phyloP scores from a whole-genome alignment of 2,329 filamentous ascomycete species.

The Truncatella angustata region DNA sequence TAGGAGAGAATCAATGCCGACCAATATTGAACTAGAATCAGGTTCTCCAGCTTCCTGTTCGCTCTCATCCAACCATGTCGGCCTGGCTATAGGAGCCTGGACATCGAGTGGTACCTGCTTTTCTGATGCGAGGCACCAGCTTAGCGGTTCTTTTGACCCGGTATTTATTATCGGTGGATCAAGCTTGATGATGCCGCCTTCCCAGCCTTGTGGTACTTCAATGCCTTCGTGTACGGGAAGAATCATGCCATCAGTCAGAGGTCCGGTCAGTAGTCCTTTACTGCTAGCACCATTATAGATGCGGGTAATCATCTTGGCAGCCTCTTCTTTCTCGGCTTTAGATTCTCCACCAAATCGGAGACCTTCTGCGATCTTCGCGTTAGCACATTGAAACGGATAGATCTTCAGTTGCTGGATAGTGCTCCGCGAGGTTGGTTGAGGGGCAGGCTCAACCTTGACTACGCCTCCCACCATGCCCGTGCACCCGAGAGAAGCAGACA shows the following conservation, averaged over 20 bases:
- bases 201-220: conserved; percentile 63
- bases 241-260: conserved; percentile 85
- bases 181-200: conserved; percentile 81
- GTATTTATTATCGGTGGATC: conserved; percentile 50
- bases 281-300: conserved; percentile 60
- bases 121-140: conserved; percentile 79
- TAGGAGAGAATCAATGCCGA: conserved; percentile 80
- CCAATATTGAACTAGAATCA: conserved; percentile 59
- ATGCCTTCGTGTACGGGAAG: conserved; percentile 58
- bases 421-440: conserved; percentile 65
- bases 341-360: conserved; percentile 88
- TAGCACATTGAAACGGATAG: conserved; percentile 69
- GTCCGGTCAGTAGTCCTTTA: conserved; percentile 72
- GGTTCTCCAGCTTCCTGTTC: conserved; percentile 54
- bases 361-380: conserved; percentile 58
- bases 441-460: conserved; percentile 81
- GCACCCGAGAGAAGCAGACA: conserved; percentile 73
- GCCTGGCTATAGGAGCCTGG: conserved; percentile 68
- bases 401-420: conserved; percentile 69
- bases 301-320: conserved; percentile 66
- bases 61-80: conserved; percentile 50
- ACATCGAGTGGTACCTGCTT: conserved; percentile 72
- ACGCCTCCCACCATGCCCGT: conserved; percentile 79
- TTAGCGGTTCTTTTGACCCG: conserved; percentile 43
- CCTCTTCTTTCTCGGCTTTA: conserved; percentile 77